These are phyloP conservation scores for Knufia petricola DNA, from an alignment of 2,329 filamentous ascomycete species.

Conservation along the genomic window DNA sequence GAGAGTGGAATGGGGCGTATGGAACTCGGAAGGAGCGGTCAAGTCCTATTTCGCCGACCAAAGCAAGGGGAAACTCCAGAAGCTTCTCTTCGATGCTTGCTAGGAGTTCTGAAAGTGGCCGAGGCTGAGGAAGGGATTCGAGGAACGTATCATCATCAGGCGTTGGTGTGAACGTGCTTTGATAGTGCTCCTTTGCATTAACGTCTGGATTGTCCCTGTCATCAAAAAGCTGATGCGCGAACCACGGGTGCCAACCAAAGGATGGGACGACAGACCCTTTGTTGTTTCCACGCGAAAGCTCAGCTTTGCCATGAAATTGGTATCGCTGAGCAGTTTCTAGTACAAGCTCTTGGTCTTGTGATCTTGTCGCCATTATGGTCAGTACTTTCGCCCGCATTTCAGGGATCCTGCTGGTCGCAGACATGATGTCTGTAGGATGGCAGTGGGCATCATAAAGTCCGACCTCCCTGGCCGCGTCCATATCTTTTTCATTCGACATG, in stretches of 20 bases:
- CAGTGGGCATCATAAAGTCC: constrained; percentile 57
- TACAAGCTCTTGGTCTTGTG: constrained; percentile 53
- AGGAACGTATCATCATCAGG: constrained; percentile 41
- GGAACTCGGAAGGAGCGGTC: constrained; percentile 54
- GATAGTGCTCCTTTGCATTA: constrained; percentile 43
- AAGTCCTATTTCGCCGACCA: constrained; percentile 54
- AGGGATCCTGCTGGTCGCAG: constrained; percentile 44
- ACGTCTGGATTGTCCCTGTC: constrained; percentile 25
- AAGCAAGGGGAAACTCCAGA: constrained; percentile 41
- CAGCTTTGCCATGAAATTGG: constrained; percentile 5
- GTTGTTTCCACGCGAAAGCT: constrained; percentile 12
- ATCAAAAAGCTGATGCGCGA: constrained; percentile 51
- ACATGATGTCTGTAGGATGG: constrained; percentile 56
- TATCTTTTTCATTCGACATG: background rate
- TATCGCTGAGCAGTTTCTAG: constrained; percentile 35
- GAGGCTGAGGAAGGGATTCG: constrained; percentile 43
- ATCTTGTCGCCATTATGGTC: constrained; percentile 54
- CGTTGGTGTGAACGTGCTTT: constrained; percentile 41
- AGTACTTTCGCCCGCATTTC: constrained; percentile 49
- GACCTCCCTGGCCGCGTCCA: constrained; percentile 40
- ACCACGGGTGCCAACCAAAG: constrained; percentile 63
- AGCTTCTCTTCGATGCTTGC: constrained; percentile 41
- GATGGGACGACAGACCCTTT: constrained; percentile 42
- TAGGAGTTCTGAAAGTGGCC: constrained; percentile 44
- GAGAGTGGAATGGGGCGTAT: constrained; percentile 50